phyloP scores from a whole-genome alignment of 495 filamentous ascomycete genomes.

The Corynascus novoguineensis region DNA sequence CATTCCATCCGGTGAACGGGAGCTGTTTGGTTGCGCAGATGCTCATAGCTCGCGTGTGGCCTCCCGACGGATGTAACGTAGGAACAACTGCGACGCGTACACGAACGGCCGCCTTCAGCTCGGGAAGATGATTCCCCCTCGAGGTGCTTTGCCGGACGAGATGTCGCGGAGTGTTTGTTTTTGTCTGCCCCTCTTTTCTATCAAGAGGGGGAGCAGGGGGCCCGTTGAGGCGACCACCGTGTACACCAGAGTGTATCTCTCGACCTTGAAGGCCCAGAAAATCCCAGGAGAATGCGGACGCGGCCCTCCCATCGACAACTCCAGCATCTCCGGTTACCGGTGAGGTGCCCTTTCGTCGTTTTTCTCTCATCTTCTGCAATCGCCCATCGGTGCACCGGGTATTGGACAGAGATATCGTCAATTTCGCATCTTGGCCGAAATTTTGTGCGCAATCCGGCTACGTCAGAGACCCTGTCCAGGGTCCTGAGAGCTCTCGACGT shows the following conservation, averaged over 20 bases:
- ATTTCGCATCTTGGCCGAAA: constrained; percentile 19
- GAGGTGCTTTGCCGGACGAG: background rate
- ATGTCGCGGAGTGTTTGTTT: constrained; percentile 5
- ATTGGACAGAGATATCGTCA: constrained; percentile 30
- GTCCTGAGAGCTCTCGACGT: constrained; percentile 16
- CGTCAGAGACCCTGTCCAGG: constrained; percentile 27
- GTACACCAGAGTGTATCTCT: background rate
- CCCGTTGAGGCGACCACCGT: background rate
- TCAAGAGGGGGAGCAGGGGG: background rate
- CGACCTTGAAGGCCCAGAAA: background rate
- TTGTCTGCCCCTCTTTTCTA: constrained; percentile 6
- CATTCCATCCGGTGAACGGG: background rate
- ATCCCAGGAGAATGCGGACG: background rate
- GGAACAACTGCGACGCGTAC: background rate
- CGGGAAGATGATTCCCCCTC: background rate
- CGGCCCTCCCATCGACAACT: background rate
- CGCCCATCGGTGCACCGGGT: background rate
- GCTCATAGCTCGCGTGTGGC: background rate
- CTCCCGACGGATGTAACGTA: background rate
- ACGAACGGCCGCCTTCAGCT: background rate
- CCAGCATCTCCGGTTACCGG: constrained; percentile 6
- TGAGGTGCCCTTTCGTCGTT: constrained; percentile 6
- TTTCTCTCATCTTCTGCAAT: constrained; percentile 20
- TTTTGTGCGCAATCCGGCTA: constrained; percentile 28
- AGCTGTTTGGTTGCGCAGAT: background rate